These are phyloP conservation scores for Ochetophila trinervis DNA, from an alignment of 306 rosid species.

Conservation along the genomic window DNA sequence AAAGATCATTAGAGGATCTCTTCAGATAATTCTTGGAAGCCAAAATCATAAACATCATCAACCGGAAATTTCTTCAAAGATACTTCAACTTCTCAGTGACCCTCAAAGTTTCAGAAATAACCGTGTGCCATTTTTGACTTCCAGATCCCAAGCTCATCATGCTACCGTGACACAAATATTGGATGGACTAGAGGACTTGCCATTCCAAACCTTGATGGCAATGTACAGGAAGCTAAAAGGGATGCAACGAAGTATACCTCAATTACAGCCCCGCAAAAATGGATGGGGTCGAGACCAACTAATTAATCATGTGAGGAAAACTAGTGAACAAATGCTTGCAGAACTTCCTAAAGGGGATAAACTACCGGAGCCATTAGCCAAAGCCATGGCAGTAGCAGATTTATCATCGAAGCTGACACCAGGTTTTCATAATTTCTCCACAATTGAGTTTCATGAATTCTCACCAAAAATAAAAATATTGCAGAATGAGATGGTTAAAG, in stretches of 20 bases:
- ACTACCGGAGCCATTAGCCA: conserved; percentile 59
- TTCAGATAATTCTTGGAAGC: conserved; percentile 38
- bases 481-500: conserved; percentile 67
- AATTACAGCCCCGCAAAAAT: conserved; percentile 39
- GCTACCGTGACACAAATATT: conserved; percentile 43
- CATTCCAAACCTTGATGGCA: conserved; percentile 51
- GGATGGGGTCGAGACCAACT: conserved; percentile 47
- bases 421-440: conserved; percentile 40
- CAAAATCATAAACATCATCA: conserved; percentile 21
- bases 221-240: conserved; percentile 68
- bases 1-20: conserved; percentile 38
- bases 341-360: conserved; percentile 43
- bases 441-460: conserved; percentile 46
- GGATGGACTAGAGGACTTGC: conserved; percentile 37
- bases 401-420: conserved; percentile 50
- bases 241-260: conserved; percentile 33
- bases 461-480: conserved; percentile 55
- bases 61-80: conserved; percentile 28
- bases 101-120: conserved; percentile 44
- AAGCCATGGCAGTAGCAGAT: conserved; percentile 80
- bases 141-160: conserved; percentile 28
- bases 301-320: conserved; percentile 34
- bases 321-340: conserved; percentile 49
- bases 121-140: conserved; percentile 24
- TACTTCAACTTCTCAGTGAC: conserved; percentile 50